These are phyloP conservation scores for Stephanodiscus minutulus DNA, from an alignment of 108 stramenopile genomes.

Conservation along the genomic window DNA sequence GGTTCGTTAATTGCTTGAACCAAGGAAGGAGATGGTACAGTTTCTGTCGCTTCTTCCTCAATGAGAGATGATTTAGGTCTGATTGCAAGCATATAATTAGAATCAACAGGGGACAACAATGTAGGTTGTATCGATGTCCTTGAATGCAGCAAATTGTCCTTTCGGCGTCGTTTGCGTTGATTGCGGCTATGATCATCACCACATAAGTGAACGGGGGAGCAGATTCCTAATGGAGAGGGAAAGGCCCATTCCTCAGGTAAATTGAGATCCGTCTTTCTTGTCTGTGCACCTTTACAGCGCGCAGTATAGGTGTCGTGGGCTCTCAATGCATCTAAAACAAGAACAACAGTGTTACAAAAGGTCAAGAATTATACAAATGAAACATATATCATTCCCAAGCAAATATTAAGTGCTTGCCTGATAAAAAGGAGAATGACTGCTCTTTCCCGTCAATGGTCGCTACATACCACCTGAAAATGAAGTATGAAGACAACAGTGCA, in stretches of 20 bases:
- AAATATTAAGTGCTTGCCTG: neutral
- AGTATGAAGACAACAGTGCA: neutral
- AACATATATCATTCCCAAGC: neutral
- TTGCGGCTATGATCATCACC: neutral
- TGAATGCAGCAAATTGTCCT: no score
- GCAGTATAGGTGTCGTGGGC: neutral
- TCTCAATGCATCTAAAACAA: neutral
- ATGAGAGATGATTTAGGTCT: no score
- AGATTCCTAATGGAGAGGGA: neutral
- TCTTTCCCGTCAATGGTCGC: neutral
- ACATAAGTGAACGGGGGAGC: neutral
- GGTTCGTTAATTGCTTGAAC: no score
- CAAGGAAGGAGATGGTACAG: no score
- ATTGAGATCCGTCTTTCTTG: neutral
- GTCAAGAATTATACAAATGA: neutral
- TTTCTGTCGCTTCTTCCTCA: no score
- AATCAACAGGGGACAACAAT: no score
- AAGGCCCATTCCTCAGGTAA: slow-evolving; percentile 6
- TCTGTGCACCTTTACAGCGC: neutral
- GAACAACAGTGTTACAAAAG: neutral
- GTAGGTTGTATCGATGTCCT: no score
- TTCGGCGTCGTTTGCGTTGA: no score
- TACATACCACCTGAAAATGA: slow-evolving; percentile 5
- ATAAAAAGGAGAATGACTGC: neutral
- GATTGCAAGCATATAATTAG: no score